Evolutionary conservation across 2,329 filamentous ascomycete species (phyloP), one percentile per base, ranked within the genome.

Genomic region (Trichophyton benhamiae): DNA sequence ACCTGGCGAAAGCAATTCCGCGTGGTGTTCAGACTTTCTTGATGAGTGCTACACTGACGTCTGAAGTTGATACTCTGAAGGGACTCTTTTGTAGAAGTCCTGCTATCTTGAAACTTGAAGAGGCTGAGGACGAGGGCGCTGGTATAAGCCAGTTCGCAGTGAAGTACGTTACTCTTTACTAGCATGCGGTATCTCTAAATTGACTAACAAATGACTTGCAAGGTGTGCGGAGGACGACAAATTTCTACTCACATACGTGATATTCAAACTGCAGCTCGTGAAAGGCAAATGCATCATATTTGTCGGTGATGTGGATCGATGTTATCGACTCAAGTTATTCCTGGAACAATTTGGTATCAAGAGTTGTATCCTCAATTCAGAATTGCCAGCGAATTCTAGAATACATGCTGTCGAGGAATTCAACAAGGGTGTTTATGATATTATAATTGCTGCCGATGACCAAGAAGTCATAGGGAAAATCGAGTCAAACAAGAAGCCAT

Each of bases 371-470:
- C 78, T 99, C 46, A 99, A 99, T 76, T 94, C 90, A 0, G 92
- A 99, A 71, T 77, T 99, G 41, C 94, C 94, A 0, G 86, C 97
- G 66, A 96, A 96, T 70, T 94, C 89, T 0, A 82, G 94, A 63
- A 85, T 96, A 44, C 92, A 99, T 71, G 91, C 96, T 1, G 92
- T 99, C 2, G 88, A 97, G 68, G 91, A 97, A 72, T 99, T 99
- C 77, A 99, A 97, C 78, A 88, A 89, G 75, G 89, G 89, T 60
- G 86, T 97, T 5, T 99, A 99, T 79, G 92, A 99, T 68, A 96
- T 97, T 64, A 91, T 99, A 67, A 96, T 99, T 68, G 94, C 94
- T 0, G 91, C 90, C 0, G 94, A 99, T 68, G 91, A 96, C 71
- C 87, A 88, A 66, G 91, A 95, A 70, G 83, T 95, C 9, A 74